These are phyloP conservation scores for Dendrobium nobile DNA, from an alignment of 106 monocot species.

Conservation along the genomic window DNA sequence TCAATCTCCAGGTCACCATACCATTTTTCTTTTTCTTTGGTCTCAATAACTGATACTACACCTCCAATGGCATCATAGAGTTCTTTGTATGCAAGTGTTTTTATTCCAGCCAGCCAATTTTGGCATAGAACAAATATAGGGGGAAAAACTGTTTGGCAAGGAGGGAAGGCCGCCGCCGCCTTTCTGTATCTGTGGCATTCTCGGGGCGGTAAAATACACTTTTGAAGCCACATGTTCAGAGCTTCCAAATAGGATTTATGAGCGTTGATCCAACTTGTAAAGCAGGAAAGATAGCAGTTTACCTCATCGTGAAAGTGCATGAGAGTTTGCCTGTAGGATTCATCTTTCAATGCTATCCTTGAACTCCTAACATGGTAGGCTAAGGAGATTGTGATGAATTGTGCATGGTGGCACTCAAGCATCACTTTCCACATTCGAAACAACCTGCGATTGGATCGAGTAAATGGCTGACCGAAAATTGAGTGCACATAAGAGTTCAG, in stretches of 20 bases:
- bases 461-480: too few species aligned
- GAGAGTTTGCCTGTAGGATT: constrained; percentile 28
- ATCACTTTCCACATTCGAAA: constrained; percentile 83
- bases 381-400: constrained; percentile 84
- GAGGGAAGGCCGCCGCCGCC: constrained; percentile 26
- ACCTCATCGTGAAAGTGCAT: constrained; percentile 47
- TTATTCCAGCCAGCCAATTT: constrained; percentile 44
- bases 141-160: constrained; percentile 51
- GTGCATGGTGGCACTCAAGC: constrained; percentile 81
- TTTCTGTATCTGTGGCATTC: constrained; percentile 35
- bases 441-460: constrained; percentile 23
- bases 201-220: constrained; percentile 54
- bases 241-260: constrained; percentile 48
- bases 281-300: constrained; percentile 46
- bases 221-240: constrained; percentile 75
- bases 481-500: too few species aligned
- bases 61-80: constrained; percentile 37
- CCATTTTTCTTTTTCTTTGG: too few species aligned
- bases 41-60: constrained; percentile 21
- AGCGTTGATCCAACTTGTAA: constrained; percentile 40
- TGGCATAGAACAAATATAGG: constrained; percentile 75
- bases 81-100: constrained; percentile 44
- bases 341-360: constrained; percentile 12
- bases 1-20: constrained; percentile 6
- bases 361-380: constrained; percentile 60